Evolutionary conservation across 257 asterid genomes (phyloP), one percentile per base, ranked within the genome.

Genomic region (Scutellaria barbata): DNA sequence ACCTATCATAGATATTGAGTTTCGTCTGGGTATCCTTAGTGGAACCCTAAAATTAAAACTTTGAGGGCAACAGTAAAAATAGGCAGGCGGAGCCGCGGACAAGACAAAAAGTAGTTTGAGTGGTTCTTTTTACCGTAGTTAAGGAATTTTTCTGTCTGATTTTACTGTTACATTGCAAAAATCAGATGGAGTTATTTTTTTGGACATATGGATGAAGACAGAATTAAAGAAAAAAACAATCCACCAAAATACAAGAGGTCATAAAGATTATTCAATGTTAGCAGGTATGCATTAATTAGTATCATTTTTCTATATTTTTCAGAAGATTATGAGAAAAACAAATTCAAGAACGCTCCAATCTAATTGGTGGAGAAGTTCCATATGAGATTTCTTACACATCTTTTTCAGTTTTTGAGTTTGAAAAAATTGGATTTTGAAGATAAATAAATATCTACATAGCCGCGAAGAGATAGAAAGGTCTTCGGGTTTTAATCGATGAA

Each of bases 111-210:
- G 66, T 25, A 40, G 58, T 45, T 37, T 66, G 40, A 47, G 43
- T 20, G 66, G 25, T 65, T 62, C n/a, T n/a, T 79, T 65, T 64
- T 1, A 79, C 83, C 55, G 83, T 65, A 17, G 51, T 69, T 10
- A 30, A 9, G 30, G 37, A 16, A 60, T 41, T 39, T 35, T 35
- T 39, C 30, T 16, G 50, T 10, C 73, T 43, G 61, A 63, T 6
- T 48, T 63, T 72, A 77, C 72, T 60, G 78, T 40, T 70, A 14
- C 55, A 55, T 71, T 74, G 68, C 64, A 10, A 53, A 65, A 63
- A 22, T 46, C 39, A 51, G 51, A 39, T 39, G 66, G 37, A n/a
- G 67, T 14, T 51, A 17, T 11, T 30, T n/a, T 8, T 71, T 71
- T 10, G 43, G 65, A 33, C 2, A 54, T 18, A 0, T 8, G 1